These are phyloP conservation scores for Ophiostoma populinum DNA, from an alignment of 2,329 filamentous ascomycete genomes.

Conservation along the genomic window DNA sequence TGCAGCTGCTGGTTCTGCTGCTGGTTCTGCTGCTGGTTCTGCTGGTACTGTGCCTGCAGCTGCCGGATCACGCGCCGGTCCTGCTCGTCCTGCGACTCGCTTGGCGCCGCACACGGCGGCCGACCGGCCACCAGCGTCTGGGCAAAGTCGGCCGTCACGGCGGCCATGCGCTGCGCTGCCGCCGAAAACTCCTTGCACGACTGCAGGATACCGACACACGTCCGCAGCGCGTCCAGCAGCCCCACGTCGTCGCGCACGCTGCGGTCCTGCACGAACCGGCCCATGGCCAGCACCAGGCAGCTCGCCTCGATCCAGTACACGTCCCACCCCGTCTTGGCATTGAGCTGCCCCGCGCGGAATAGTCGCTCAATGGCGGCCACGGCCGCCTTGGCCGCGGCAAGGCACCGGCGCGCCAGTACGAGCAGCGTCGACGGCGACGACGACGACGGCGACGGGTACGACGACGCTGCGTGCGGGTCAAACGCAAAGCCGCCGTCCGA, in stretches of 20 bases:
- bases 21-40: slow-evolving; percentile 1
- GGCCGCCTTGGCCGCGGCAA: slow-evolving; percentile 9
- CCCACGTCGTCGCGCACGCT: slow-evolving; percentile 5
- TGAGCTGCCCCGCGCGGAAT: slow-evolving; percentile 8
- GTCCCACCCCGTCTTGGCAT: slow-evolving; percentile 12
- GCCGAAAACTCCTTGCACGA: slow-evolving; percentile 10
- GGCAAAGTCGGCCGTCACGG: slow-evolving; percentile 9
- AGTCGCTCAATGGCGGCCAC: slow-evolving; percentile 9
- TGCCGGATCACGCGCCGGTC: not conserved
- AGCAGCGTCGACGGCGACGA: not conserved
- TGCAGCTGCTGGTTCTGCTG: not conserved
- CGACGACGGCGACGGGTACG: not conserved
- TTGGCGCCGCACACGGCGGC: not conserved
- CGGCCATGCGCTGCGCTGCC: slow-evolving; percentile 10
- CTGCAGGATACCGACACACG: slow-evolving; percentile 8
- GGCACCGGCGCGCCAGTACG: slow-evolving; percentile 5
- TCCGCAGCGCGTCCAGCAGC: slow-evolving; percentile 5
- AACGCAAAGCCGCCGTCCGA: too few species aligned
- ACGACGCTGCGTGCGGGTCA: too few species aligned
- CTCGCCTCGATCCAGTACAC: slow-evolving; percentile 10
- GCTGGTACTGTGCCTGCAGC: not conserved
- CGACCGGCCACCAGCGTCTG: slow-evolving; percentile 5
- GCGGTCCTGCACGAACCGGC: slow-evolving; percentile 7
- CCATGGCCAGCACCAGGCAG: slow-evolving; percentile 11
- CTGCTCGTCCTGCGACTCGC: not conserved